Evolutionary conservation across 1,139 yeast genomes (phyloP).

Genomic region (Blastobotrys buckinghamii): DNA sequence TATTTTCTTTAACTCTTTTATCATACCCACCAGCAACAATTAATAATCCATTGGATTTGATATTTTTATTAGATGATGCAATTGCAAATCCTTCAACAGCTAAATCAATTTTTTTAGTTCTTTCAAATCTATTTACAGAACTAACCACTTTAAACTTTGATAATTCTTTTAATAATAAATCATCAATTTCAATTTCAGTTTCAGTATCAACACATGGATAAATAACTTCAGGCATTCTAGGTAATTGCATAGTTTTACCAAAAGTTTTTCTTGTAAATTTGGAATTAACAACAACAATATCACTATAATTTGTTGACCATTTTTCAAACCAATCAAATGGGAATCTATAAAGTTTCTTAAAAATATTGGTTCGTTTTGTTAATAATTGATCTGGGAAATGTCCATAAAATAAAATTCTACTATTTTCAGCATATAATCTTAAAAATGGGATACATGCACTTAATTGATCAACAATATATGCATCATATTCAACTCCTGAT

Average conservation of each 20-base stretch:
- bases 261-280: conserved; percentile 72
- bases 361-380: conserved; percentile 49
- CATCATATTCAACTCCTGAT: conserved; percentile 53
- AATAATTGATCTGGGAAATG: conserved; percentile 92
- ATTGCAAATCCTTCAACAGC: conserved; percentile 43
- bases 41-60: conserved; percentile 38
- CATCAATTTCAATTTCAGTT: conserved; percentile 7
- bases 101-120: conserved; percentile 72
- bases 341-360: conserved; percentile 62
- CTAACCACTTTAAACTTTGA: conserved; percentile 42
- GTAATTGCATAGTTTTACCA: conserved; percentile 52
- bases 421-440: conserved; percentile 37
- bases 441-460: conserved; percentile 79
- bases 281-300: conserved; percentile 80
- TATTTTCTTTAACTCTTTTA: conserved; percentile 66
- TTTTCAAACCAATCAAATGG: conserved; percentile 85
- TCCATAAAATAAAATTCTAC: conserved; percentile 72
- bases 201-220: conserved; percentile 70
- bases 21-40: conserved; percentile 94
- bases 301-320: conserved; percentile 70
- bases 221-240: conserved; percentile 56
- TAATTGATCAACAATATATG: conserved; percentile 80
- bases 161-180: conserved; percentile 8
- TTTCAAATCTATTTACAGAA: conserved; percentile 83
- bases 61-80: background rate